phyloP scores from a whole-genome alignment of 1,284 basidiomycete genomes.

The Omphalotus olearius region DNA sequence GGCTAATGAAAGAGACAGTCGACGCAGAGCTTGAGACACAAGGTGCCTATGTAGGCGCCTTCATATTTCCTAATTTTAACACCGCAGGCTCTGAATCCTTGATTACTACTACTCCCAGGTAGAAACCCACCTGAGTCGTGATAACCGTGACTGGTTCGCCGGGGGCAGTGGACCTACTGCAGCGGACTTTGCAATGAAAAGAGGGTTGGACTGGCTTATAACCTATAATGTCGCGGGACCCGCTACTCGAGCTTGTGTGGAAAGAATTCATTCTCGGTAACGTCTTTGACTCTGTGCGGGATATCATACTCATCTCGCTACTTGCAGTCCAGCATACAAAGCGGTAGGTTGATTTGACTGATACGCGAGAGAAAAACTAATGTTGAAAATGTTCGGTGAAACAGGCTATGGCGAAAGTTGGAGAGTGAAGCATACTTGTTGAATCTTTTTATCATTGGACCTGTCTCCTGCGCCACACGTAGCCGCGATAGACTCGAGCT shows the following conservation, averaged over 20 bases:
- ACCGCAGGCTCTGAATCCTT: no score
- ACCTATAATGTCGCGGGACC: not conserved
- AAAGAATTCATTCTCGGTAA: constrained; percentile 10
- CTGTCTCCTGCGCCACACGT: no score
- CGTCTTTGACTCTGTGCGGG: not conserved
- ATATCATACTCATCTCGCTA: no score
- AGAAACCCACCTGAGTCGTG: constrained; percentile 5
- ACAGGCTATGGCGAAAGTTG: no score
- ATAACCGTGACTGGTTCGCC: constrained; percentile 5
- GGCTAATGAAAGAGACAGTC: constrained; percentile 22
- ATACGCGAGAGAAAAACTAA: no score
- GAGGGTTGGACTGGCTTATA: not conserved
- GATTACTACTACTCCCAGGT: not conserved
- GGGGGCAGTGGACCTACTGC: constrained; percentile 9
- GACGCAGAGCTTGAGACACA: constrained; percentile 27
- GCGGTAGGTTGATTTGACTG: no score
- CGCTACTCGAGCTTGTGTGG: constrained; percentile 6
- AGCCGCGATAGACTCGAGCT: no score
- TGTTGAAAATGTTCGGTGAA: no score
- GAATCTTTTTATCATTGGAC: no score
- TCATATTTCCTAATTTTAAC: not conserved
- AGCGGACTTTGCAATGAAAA: constrained; percentile 12
- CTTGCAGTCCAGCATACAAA: no score
- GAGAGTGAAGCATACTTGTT: no score
- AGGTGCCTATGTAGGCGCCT: constrained; percentile 26